A percentile compares a stretch with the other conserved stretches of the same genome.
Evolutionary conservation across 768 basidiomycete species (phyloP).

Genomic region (Grammothele lineata): DNA sequence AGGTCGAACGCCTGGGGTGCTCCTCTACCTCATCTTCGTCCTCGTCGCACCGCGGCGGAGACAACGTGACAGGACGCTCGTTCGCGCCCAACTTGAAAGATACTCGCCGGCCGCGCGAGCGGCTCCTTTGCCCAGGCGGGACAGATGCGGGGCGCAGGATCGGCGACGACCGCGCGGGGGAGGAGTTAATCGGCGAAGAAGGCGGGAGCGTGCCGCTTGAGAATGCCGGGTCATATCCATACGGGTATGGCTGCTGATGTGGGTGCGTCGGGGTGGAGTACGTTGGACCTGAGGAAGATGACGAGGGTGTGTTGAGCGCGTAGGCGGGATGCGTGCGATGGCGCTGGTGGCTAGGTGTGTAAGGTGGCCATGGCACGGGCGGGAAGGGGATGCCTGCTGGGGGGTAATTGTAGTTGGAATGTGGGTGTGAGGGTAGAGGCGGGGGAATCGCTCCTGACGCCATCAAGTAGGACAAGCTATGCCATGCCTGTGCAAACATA

Average conservation of each 20-base stretch:
- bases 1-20: not conserved
- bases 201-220: constrained; percentile 49
- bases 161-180: constrained; percentile 26
- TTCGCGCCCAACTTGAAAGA: constrained; percentile 45
- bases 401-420: too few relatives aligned
- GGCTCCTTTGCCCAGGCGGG: constrained; percentile 40
- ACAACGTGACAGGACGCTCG: constrained; percentile 13
- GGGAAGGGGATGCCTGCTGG: constrained; percentile 8
- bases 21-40: not conserved
- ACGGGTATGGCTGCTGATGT: constrained; percentile 33
- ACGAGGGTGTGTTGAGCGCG: constrained; percentile 27
- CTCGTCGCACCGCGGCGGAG: constrained; percentile 3
- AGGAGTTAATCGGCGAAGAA: constrained; percentile 41
- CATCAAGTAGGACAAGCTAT: constrained; percentile 37
- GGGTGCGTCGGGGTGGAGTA: constrained; percentile 34
- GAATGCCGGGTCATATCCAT: constrained; percentile 39
- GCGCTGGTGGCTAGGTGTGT: constrained; percentile 16
- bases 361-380: constrained; percentile 15
- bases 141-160: constrained; percentile 13
- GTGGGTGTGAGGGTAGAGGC: constrained; percentile 12
- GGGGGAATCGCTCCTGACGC: constrained; percentile 22
- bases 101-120: constrained; percentile 50
- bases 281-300: constrained; percentile 15
- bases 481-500: constrained; percentile 35
- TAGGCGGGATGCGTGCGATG: constrained; percentile 3